Evolutionary conservation across 768 basidiomycete genomes (phyloP), one percentile per base, ranked within the genome.

Genomic region (Rhodotorula kratochvilovae): DNA sequence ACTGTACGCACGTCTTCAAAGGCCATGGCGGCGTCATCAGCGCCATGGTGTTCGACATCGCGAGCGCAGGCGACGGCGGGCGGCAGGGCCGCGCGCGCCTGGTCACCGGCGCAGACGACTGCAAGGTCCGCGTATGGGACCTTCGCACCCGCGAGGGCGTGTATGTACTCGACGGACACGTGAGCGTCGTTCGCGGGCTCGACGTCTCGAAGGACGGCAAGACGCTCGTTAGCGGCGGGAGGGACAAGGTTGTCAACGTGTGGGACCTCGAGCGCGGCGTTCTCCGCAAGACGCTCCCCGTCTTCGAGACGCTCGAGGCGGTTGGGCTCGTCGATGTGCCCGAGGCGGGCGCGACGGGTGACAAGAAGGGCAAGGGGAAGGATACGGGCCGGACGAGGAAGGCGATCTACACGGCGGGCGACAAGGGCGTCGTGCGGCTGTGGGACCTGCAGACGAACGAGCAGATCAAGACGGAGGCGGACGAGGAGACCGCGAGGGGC

Each of bases 1-100:
- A 88, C 79, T 86, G 90, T 43, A 99, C 96, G 0, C 96, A 99
- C 80, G 85, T 93, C 21, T 92, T 95, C 84, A 90, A 90, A 77
- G 95, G 94, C 4, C 96, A 98, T 79, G 96, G 94, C 10, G 96
- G 96, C n/a, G 91, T 96, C 70, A 89, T 99, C 79, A 91, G 90
- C 75, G 93, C 95, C 25, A 82, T 98, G 70, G 82, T 85, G 35
- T 99, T 94, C 82, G 89, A 88, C 79, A 90, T 89, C 76, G 88
- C 88, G 82, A 45, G 81, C 84, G 39, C 80, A 76, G 51, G 82
- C 82, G 70, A 71, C 36, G 71, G 71, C 29, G 66, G 71, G 31
- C 64, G 81, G 75, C 31, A 75, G 82, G 63, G 83, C 81, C 67
- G 72, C 50, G 54, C 94, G 85, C 87, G 88, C 74, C 85, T 98